Percentiles rank a stretch among this genome's conserved stretches.
Evolutionary conservation across 129 eudicot genomes (phyloP).

Genomic region (Oenanthe sinensis): DNA sequence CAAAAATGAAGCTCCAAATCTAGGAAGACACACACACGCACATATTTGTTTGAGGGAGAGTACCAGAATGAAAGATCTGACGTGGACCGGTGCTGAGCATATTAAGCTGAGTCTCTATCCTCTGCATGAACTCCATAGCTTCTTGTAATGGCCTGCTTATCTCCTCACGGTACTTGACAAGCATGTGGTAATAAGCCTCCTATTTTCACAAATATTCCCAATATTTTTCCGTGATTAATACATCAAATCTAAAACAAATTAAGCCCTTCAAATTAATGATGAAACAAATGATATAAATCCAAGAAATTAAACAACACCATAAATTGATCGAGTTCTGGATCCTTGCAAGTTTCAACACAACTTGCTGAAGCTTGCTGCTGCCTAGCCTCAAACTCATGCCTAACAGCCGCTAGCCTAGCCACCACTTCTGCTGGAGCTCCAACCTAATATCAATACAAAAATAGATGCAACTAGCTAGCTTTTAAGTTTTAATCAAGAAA

Average conservation of each 20-base stretch:
- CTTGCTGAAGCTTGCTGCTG: conserved; percentile 48
- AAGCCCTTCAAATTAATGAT: not conserved
- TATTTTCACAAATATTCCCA: not conserved
- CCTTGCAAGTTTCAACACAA: conserved; percentile 46
- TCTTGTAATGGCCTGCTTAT: conserved; percentile 81
- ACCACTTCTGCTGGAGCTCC: conserved; percentile 90
- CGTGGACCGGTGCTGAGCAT: conserved; percentile 42
- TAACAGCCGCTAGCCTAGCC: conserved; percentile 56
- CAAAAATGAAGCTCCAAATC: not conserved
- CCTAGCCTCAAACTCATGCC: conserved; percentile 68
- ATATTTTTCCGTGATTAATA: not conserved
- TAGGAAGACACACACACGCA: not conserved
- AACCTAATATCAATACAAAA: conserved; percentile 30
- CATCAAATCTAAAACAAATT: not conserved
- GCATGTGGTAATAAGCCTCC: conserved; percentile 96
- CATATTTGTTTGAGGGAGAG: not conserved
- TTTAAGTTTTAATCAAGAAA: not conserved
- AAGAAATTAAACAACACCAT: conserved; percentile 37
- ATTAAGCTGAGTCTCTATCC: conserved; percentile 76
- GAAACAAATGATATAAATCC: not conserved
- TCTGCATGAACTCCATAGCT: conserved; percentile 91
- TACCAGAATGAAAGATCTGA: conserved; percentile 59
- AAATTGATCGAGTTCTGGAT: conserved; percentile 93
- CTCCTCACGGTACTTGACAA: conserved; percentile 86
- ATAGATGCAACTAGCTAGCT: not conserved